A percentile compares a stretch with the other conserved stretches of the same genome.
These are phyloP conservation scores for Phytophthora podocarpi DNA, from an alignment of 352 stramenopile species.

Conservation along the genomic window DNA sequence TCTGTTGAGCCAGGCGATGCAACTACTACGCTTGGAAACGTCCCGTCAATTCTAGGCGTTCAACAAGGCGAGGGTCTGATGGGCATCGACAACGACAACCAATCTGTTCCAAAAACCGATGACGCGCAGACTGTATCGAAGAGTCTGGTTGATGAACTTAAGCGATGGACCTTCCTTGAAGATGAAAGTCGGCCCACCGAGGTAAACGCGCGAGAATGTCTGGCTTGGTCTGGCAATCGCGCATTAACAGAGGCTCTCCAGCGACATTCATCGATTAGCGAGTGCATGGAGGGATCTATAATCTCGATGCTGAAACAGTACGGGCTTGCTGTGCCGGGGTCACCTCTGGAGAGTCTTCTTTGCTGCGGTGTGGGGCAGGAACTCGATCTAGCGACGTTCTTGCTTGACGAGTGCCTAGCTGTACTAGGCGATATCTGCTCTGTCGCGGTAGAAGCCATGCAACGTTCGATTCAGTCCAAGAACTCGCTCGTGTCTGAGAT, in stretches of 20 bases:
- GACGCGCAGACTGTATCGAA: conserved; percentile 16
- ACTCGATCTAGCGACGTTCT: conserved; percentile 20
- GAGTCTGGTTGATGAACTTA: conserved; percentile 31
- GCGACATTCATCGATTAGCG: conserved; percentile 17
- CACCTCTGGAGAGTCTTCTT: conserved; percentile 28
- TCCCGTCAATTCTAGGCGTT: neutral
- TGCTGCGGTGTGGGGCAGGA: conserved; percentile 28
- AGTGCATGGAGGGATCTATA: conserved; percentile 32
- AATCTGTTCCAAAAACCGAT: conserved; percentile 8
- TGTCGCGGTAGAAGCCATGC: conserved; percentile 16
- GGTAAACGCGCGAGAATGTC: conserved; percentile 18
- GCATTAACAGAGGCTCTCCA: conserved; percentile 17
- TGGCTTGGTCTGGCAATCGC: conserved; percentile 25
- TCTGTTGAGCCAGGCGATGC: neutral
- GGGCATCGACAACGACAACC: neutral
- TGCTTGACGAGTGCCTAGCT: conserved; percentile 28
- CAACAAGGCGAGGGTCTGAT: neutral
- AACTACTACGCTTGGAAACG: neutral
- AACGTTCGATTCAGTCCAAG: conserved; percentile 20
- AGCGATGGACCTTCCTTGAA: conserved; percentile 30
- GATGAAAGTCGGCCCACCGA: conserved; percentile 23
- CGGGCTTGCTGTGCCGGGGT: conserved; percentile 21
- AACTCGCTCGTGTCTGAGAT: conserved; percentile 56
- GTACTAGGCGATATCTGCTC: conserved; percentile 25
- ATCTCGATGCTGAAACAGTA: conserved; percentile 40